Conservation (phyloP, 495 filamentous ascomycete genomes). For the Neurospora tetraspora region DNA sequence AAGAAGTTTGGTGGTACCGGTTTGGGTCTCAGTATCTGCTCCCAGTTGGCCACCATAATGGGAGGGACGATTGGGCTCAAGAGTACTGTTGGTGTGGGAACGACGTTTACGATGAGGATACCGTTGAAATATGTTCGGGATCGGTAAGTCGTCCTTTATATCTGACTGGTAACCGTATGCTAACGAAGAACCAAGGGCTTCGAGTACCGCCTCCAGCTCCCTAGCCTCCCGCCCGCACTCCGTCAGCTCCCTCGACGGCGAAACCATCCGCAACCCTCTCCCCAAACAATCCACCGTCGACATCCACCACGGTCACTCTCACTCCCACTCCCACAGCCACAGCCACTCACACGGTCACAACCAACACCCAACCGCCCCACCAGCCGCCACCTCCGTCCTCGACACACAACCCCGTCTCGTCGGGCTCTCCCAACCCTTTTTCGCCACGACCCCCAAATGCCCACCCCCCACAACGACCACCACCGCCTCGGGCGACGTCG, state of each 20-base stretch:
- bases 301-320: constrained; percentile 7
- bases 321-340: background rate
- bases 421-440: constrained; percentile 78
- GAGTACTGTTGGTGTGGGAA: constrained; percentile 65
- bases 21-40: constrained; percentile 81
- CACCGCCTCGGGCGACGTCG: constrained; percentile 1
- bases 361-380: background rate
- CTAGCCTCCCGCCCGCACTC: constrained; percentile 65
- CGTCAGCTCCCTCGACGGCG: constrained; percentile 62
- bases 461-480: constrained; percentile 16
- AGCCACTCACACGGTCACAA: background rate
- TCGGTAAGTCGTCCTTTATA: constrained; percentile 31
- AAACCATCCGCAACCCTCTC: constrained; percentile 29
- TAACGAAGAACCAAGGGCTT: constrained; percentile 30
- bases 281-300: constrained; percentile 20
- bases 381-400: constrained; percentile 17
- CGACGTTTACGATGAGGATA: constrained; percentile 73
- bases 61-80: constrained; percentile 61
- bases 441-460: constrained; percentile 46
- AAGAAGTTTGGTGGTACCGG: constrained; percentile 89
- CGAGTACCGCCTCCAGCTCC: constrained; percentile 38
- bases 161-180: constrained; percentile 3
- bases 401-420: constrained; percentile 64
- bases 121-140: constrained; percentile 71
- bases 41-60: constrained; percentile 77